Evolutionary conservation across 2,329 filamentous ascomycete species (phyloP).

Genomic region (Fusarium sp.): DNA sequence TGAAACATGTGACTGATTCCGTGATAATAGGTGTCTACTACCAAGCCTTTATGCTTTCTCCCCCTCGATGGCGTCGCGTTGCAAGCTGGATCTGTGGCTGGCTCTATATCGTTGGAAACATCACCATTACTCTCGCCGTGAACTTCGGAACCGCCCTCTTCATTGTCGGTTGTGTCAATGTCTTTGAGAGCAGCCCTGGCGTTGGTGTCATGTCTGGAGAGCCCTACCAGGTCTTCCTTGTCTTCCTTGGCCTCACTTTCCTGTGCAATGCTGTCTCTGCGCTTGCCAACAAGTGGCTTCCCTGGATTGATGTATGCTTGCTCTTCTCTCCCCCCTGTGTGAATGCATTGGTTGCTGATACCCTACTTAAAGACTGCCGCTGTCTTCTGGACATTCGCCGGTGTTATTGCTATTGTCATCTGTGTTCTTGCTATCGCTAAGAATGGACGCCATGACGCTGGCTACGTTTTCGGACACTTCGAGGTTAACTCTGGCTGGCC

Average conservation of each 20-base stretch:
- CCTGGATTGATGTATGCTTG: conserved; percentile 77
- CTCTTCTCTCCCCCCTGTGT: neutral
- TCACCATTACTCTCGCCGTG: conserved; percentile 85
- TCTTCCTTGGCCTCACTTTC: conserved; percentile 78
- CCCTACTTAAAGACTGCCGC: conserved; percentile 69
- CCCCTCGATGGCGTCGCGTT: conserved; percentile 70
- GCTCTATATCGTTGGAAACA: conserved; percentile 83
- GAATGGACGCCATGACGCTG: conserved; percentile 72
- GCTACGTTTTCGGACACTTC: conserved; percentile 77
- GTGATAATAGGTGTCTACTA: conserved; percentile 71
- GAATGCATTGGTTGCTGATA: conserved; percentile 16
- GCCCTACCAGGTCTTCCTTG: conserved; percentile 76
- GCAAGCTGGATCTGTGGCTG: conserved; percentile 81
- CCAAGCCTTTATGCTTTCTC: conserved; percentile 80
- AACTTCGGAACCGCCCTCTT: conserved; percentile 83
- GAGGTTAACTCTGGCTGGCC: conserved; percentile 77
- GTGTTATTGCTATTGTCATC: conserved; percentile 74
- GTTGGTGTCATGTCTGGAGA: conserved; percentile 61
- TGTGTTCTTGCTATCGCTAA: conserved; percentile 75
- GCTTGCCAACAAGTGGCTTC: conserved; percentile 76
- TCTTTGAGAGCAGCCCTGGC: conserved; percentile 63
- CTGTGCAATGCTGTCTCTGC: conserved; percentile 74
- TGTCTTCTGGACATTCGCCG: conserved; percentile 81
- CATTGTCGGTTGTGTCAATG: conserved; percentile 67
- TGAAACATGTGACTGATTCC: conserved; percentile 41